phyloP scores from a whole-genome alignment of 768 basidiomycete genomes.

The Chalciporus pseudorubinellus region DNA sequence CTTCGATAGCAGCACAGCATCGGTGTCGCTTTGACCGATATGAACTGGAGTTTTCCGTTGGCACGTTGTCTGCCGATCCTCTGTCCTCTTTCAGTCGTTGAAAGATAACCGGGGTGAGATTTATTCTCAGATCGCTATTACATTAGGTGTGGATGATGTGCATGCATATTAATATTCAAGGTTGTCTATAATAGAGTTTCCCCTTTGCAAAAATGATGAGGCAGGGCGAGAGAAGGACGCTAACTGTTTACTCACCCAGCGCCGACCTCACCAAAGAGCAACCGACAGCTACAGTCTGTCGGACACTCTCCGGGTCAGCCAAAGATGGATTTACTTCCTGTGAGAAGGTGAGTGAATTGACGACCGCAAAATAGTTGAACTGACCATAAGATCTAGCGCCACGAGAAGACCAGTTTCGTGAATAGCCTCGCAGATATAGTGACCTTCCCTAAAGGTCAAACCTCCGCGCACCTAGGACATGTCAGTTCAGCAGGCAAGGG shows the following conservation, averaged over 20 bases:
- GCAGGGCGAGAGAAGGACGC: neutral
- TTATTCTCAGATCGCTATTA: slow-evolving; percentile 4
- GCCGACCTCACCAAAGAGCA: slow-evolving; percentile 83
- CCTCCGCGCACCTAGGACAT: slow-evolving; percentile 78
- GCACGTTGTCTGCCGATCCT: neutral
- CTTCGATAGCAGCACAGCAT: slow-evolving; percentile 2
- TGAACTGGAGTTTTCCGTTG: slow-evolving; percentile 1
- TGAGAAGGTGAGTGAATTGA: slow-evolving; percentile 11
- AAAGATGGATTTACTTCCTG: slow-evolving; percentile 98
- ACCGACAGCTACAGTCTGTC: slow-evolving; percentile 88
- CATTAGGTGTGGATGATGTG: neutral
- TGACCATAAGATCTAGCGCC: slow-evolving; percentile 89
- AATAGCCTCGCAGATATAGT: slow-evolving; percentile 93
- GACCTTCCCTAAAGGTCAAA: slow-evolving; percentile 95
- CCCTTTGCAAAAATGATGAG: slow-evolving; percentile 23
- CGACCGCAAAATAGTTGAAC: slow-evolving; percentile 18
- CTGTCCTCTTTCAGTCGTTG: neutral
- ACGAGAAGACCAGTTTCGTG: slow-evolving; percentile 92
- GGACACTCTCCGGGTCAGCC: slow-evolving; percentile 66
- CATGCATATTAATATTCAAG: neutral
- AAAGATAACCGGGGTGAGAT: neutral
- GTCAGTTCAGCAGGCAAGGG: neutral
- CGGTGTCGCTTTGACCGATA: slow-evolving; percentile 7
- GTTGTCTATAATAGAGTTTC: slow-evolving; percentile 32
- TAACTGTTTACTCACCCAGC: slow-evolving; percentile 52